Evolutionary conservation across 1,284 basidiomycete species (phyloP), one percentile per base, ranked within the genome.

Genomic region (Rhodotorula sp.): DNA sequence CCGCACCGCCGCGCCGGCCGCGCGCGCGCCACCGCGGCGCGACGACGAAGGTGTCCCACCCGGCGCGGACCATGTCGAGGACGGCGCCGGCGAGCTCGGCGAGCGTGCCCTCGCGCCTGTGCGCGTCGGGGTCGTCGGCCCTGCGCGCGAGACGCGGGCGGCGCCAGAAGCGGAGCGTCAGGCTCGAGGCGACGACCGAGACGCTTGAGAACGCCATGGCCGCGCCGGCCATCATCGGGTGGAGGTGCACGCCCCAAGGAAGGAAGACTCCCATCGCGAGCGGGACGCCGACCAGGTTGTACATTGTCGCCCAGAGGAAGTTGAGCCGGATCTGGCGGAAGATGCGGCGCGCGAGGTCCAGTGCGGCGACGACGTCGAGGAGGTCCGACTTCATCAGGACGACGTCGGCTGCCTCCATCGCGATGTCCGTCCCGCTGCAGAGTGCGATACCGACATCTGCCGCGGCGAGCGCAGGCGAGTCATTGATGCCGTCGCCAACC

Each of bases 401-500:
- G 72, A 99, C 90, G 82, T 97, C 94, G 15, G 97, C 97, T 0
- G 97, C 96, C 84, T 98, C 96, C 72, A 99, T 91, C 7, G 97
- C 97, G 51, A 99, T 92, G 36, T 94, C 95, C 12, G 97, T 95
- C 34, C 97, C 97, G 0, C 92, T 92, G 29, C 92, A 93, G 1
- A 99, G 87, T 0, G 97, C 97, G 73, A 99, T 96, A 36, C 97
- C 97, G 44, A 99, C 90, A 3, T 93, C 92, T 0, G 96, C 92
- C 4, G 91, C 92, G 27, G 96, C 95, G 2, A 99, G 88, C 1
- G 96, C 97, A 1, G 95, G 96, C 1, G 94, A 96, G 81, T 99
- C 97, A 82, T 99, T 99, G 84, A 99, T 97, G 29, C 97, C 97
- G 81, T 99, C 97, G 32, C 97, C 97, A 61, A 99, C 93, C 93